These are phyloP conservation scores for Cupressus sempervirens DNA, from an alignment of 75 land plant species.

Conservation along the genomic window DNA sequence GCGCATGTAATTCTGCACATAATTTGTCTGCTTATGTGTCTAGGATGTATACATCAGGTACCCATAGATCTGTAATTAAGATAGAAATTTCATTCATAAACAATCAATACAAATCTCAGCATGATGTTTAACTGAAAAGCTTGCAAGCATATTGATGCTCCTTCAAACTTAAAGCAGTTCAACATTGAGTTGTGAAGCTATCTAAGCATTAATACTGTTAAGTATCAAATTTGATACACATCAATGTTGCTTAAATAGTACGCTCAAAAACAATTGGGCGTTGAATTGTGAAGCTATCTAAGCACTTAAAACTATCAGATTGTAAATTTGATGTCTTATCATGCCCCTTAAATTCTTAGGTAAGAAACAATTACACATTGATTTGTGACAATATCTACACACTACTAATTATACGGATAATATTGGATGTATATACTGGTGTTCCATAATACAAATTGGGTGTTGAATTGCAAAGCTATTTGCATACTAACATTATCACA, in stretches of 20 bases:
- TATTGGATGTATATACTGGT: no score
- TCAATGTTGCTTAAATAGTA: background rate
- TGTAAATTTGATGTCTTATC: background rate
- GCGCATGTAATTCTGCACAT: no score
- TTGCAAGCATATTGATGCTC: background rate
- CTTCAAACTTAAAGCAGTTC: background rate
- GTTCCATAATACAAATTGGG: background rate
- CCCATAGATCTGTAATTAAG: background rate
- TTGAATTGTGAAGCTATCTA: background rate
- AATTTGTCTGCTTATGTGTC: background rate
- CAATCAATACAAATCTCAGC: background rate
- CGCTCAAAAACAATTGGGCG: background rate
- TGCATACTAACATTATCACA: background rate
- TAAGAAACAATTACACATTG: background rate
- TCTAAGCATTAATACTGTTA: background rate
- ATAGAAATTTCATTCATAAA: background rate
- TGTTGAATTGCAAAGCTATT: background rate
- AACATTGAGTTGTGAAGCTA: background rate
- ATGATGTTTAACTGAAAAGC: background rate
- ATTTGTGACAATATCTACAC: background rate
- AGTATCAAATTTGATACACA: background rate
- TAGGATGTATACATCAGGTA: background rate
- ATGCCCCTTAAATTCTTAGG: background rate
- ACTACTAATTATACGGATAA: background rate
- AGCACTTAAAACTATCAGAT: background rate